Conservation (phyloP, 257 asterid genomes). For the Linaria vulgaris region DNA sequence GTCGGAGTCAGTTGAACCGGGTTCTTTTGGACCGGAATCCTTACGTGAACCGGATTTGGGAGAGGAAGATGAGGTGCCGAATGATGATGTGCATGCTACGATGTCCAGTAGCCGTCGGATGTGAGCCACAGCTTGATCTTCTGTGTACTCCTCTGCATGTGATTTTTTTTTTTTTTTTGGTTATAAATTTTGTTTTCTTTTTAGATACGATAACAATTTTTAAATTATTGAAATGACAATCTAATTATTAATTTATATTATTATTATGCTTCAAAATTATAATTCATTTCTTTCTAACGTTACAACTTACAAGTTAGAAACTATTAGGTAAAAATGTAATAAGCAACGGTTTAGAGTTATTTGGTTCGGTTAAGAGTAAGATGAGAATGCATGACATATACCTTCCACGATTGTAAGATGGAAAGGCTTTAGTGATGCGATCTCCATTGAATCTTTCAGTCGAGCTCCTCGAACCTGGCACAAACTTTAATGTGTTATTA, state of each 20-base stretch:
- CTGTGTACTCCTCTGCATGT: constrained; percentile 71
- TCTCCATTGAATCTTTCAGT: constrained; percentile 58
- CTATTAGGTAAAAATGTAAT: no score
- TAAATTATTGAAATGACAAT: not conserved
- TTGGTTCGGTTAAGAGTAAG: no score
- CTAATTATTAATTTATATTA: no score
- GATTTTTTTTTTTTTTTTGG: no score
- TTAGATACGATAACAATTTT: not conserved
- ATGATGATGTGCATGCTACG: constrained; percentile 64
- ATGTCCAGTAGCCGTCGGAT: constrained; percentile 68
- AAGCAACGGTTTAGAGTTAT: no score
- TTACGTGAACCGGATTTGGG: constrained; percentile 40
- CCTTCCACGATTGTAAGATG: constrained; percentile 70
- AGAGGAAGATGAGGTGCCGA: constrained; percentile 52
- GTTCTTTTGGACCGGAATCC: constrained; percentile 39
- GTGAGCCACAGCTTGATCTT: constrained; percentile 62
- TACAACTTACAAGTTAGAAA: no score
- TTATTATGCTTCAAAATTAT: no score
- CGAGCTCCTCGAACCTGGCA: constrained; percentile 59
- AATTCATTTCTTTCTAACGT: no score
- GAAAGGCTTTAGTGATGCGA: constrained; percentile 62
- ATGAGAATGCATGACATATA: constrained; percentile 17
- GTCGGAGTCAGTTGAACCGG: constrained; percentile 35
- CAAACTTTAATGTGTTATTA: not conserved
- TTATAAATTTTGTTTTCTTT: no score